These are phyloP conservation scores for Chrysoporthe austroafricana DNA, from an alignment of 2,329 filamentous ascomycete genomes.

Conservation along the genomic window DNA sequence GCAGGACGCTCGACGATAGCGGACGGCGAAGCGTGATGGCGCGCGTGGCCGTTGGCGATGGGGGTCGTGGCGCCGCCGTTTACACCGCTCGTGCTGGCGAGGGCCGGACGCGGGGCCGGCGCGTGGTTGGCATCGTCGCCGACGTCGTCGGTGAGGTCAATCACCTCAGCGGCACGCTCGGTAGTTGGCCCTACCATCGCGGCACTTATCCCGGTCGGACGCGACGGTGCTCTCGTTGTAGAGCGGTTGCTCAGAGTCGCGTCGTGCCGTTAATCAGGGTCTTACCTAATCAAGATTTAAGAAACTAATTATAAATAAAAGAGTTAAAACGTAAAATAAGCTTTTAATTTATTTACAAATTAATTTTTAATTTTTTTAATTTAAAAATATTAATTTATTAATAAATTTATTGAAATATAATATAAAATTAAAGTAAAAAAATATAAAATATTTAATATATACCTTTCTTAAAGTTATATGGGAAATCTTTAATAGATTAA, in stretches of 20 bases:
- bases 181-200: slow-evolving; percentile 2
- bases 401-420: not conserved
- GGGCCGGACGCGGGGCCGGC: not conserved
- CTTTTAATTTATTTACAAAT: not conserved
- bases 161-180: slow-evolving; percentile 26
- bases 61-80: not conserved
- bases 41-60: not conserved
- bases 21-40: not conserved
- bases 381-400: not conserved
- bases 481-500: too few species aligned
- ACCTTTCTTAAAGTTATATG: not conserved
- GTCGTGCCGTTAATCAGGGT: not conserved
- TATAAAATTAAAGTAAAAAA: not conserved
- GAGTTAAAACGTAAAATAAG: not conserved
- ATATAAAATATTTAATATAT: not conserved
- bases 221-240: slow-evolving; percentile 13
- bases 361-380: not conserved
- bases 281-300: not conserved
- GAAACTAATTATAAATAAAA: not conserved
- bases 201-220: not conserved
- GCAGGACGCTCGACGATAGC: not conserved
- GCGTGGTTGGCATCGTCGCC: slow-evolving; percentile 17
- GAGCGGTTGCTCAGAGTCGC: not conserved
- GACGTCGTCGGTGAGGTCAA: slow-evolving; percentile 37
- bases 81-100: not conserved